These are phyloP conservation scores for Cercospora beticola DNA, from an alignment of 2,329 filamentous ascomycete species.

Conservation along the genomic window DNA sequence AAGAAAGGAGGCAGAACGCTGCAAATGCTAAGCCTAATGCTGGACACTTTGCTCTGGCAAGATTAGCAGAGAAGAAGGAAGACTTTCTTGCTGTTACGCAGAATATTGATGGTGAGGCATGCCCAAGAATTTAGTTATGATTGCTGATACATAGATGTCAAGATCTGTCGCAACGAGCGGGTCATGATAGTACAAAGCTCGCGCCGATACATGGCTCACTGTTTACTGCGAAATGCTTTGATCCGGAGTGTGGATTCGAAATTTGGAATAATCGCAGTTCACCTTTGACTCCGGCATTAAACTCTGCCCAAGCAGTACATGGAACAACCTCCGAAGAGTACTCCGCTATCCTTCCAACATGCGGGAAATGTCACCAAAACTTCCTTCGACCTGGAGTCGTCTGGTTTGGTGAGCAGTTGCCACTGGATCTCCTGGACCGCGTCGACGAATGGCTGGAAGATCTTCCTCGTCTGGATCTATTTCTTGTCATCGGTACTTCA, in stretches of 20 bases:
- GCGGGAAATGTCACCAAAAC: background rate
- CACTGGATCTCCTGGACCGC: background rate
- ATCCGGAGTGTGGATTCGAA: background rate
- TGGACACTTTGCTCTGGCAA: background rate
- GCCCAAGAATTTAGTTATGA: fast-evolving
- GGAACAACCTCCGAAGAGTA: background rate
- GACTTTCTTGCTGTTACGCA: conserved; percentile 11
- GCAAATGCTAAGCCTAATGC: background rate
- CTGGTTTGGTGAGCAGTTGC: background rate
- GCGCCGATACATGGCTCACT: conserved; percentile 6
- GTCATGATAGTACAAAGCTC: background rate
- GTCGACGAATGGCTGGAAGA: background rate
- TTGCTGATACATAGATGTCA: background rate
- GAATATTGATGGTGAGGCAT: conserved; percentile 9
- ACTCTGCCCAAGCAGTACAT: background rate
- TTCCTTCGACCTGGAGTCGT: background rate
- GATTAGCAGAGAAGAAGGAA: background rate
- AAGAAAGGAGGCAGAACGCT: background rate
- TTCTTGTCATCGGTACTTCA: background rate
- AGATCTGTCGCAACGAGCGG: conserved; percentile 3
- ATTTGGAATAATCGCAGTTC: background rate
- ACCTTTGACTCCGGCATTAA: background rate
- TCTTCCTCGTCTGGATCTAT: background rate
- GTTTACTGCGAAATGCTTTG: conserved; percentile 2
- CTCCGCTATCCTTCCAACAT: background rate